Evolutionary conservation across 2,329 filamentous ascomycete genomes (phyloP).

Genomic region (Neonectria punicea): DNA sequence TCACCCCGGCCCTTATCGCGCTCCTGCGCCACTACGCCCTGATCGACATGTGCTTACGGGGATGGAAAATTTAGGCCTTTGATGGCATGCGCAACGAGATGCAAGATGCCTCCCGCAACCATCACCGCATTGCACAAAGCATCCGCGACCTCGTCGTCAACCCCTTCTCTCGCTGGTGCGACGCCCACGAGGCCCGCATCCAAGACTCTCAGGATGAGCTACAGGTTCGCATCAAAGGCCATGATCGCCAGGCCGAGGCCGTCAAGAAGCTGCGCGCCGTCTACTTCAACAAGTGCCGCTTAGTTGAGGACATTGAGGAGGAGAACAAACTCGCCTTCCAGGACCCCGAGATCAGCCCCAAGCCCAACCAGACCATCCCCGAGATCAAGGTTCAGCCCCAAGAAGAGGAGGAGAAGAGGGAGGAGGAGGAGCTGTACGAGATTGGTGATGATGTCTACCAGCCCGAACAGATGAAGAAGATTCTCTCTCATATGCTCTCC

Average conservation of each 20-base stretch:
- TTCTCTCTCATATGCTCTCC: slow-evolving; percentile 85
- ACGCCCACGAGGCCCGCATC: slow-evolving; percentile 89
- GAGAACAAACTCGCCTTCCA: slow-evolving; percentile 99
- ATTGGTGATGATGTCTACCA: slow-evolving; percentile 90
- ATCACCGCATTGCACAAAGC: slow-evolving; percentile 95
- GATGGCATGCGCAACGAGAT: slow-evolving; percentile 93
- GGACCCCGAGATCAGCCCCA: slow-evolving; percentile 78
- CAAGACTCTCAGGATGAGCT: slow-evolving; percentile 96
- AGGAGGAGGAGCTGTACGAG: slow-evolving; percentile 88
- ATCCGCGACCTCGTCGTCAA: slow-evolving; percentile 95
- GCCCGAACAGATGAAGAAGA: slow-evolving; percentile 89
- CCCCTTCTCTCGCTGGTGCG: slow-evolving; percentile 95
- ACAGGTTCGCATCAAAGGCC: slow-evolving; percentile 88
- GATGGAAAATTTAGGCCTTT: slow-evolving; percentile 73
- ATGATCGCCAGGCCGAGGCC: slow-evolving; percentile 89
- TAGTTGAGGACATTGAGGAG: slow-evolving; percentile 96
- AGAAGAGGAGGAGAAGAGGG: slow-evolving; percentile 69
- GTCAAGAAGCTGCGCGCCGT: slow-evolving; percentile 94
- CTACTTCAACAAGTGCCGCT: slow-evolving; percentile 98
- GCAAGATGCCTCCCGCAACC: slow-evolving; percentile 87
- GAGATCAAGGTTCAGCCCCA: slow-evolving; percentile 89
- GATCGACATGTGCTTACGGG: slow-evolving; percentile 30
- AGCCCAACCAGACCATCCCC: slow-evolving; percentile 69
- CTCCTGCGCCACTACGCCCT: slow-evolving; percentile 4
- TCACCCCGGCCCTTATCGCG: slow-evolving; percentile 2